Evolutionary conservation across 2,329 filamentous ascomycete species (phyloP), one percentile per base, ranked within the genome.

Genomic region (Sporothrix euskadiensis): DNA sequence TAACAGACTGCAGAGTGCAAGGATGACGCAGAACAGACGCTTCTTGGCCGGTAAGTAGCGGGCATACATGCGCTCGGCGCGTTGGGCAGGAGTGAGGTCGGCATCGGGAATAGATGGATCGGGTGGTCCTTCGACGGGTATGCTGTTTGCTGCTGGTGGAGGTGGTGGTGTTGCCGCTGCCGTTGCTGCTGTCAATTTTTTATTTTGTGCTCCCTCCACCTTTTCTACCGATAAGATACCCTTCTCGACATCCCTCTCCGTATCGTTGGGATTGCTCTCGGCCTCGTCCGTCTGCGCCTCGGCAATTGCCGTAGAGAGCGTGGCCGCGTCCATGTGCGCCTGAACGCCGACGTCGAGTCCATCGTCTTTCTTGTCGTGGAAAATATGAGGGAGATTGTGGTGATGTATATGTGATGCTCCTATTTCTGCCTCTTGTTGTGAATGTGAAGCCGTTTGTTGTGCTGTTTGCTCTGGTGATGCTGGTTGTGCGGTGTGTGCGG

Each of bases 41-140:
- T 73, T 73, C 22, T 54, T 52, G 41, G 39, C 32, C 16, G 52
- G 52, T 6, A 66, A 73, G 72, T 73, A 54, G 35, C 72, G 72
- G 41, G 41, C 47, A 22, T 73, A 73, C 72, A 70, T 70, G 12
- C 49, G 26, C 57, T 73, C 66, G n/a, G 72, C 72, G 57, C 66
- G 66, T 4, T 75, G 59, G 22, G 30, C 44, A 30, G 69, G 39
- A 22, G 56, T 61, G 12, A 47, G 32, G n/a, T 70, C 52, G 52
- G 35, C 65, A 4, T 69, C 65, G 65, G 65, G 65, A 14, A 52
- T 56, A 32, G 57, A 61, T n/a, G 35, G 10, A 22, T n/a, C 22
- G 22, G 54, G 65, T 1, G 41, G 44, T 10, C 35, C n/a, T 14
- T 44, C 44, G 44, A 19, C 10, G 65, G 14, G 39, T 65, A 12